Base-by-base conservation (phyloP, 2,329 filamentous ascomycete species). In the Apiospora saccharicola region DNA sequence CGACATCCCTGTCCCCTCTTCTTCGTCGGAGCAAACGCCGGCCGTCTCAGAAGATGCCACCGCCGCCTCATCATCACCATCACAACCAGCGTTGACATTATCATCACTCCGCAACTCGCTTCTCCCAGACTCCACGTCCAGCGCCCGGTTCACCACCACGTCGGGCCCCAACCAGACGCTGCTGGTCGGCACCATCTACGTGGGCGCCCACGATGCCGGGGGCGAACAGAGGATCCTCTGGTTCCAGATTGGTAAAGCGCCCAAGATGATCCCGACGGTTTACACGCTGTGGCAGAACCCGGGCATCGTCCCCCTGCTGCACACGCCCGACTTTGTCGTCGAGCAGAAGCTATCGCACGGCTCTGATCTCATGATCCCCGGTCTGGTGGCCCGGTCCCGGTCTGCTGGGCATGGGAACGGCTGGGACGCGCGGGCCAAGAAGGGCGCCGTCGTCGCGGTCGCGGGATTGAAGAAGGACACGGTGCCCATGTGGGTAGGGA, bases 361-460 rank as follows among this genome's bases (percentile, higher is more conserved):
- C 4, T 90, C 91, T 26, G 90, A 92, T 79, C 82, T 93, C 68
- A 93, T 93, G 91, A 92, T 88, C 0, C 91, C 91, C 1, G 91
- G 91, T 12, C 81, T 93, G 19, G 87, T 90, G 6, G 37, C 37
- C 37, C 37, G 37, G 37, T 41, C 37, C 37, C 37, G 37, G 37
- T 41, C 37, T 8, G 37, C 8, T 41, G 37, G 37, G 7, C 10
- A 10, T 41, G 37, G 37, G 37, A 41, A 10, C 7, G 37, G 37
- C 1, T 93, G 92, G 77, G 89, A 90, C 4, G 76, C 82, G 47
- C 84, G 83, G 67, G 91, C 91, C 2, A 88, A 85, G 70, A 89
- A 89, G 77, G 90, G 88, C 1, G 84, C 89, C 4, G 81, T 92
- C 37, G 90, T 92, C n/a, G 90, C 89, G 3, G 86, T 93, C 30